Evolutionary conservation across 345 rosid genomes (phyloP), one percentile per base, ranked within the genome.

Genomic region (Garcia nutans): DNA sequence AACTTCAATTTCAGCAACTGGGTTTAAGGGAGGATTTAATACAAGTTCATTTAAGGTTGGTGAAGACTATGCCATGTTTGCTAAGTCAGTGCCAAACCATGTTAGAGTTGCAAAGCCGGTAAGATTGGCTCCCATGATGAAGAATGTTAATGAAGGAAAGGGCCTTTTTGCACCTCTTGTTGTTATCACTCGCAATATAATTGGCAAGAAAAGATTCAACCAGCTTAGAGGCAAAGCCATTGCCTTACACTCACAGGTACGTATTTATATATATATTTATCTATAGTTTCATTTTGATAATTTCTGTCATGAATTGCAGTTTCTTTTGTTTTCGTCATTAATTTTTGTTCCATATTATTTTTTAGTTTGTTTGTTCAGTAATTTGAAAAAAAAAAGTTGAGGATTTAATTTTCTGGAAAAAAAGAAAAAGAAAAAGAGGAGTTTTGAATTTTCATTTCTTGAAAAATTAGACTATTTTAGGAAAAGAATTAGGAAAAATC

Each of bases 221-320:
- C 99, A 96, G 89, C 77, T 93, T 31, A 77, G 99, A 74, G 99
- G 99, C 75, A 96, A 96, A 87, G 99, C 98, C 22, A 93, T 96
- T 80, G 97, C 99, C 42, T 84, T 93, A 57, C 99, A 96, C 84
- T 96, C 99, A 10, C 99, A 96, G 97, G 99, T 91, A 78, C 13
- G 16, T 0, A 16, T 66, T 42, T 41, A 0, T 54, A 15, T 17
- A 5, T 45, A 3, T 6, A 19, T 13, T 19, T 60, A 19, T 0
- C 17, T 0, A 13, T 55, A 3, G 60, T 15, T 55, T 33, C 20
- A 3, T 2, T 8, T 2, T 9, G 16, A 10, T 5, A 15, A 15
- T 52, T 52, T 16, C 5, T 6, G 54, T 6, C 2, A 22, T 68
- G 72, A 52, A 23, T 50, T 26, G 0, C 5, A 26, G 72, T 20